Base-by-base conservation (phyloP, 768 basidiomycete species). In the Cyathus striatus region DNA sequence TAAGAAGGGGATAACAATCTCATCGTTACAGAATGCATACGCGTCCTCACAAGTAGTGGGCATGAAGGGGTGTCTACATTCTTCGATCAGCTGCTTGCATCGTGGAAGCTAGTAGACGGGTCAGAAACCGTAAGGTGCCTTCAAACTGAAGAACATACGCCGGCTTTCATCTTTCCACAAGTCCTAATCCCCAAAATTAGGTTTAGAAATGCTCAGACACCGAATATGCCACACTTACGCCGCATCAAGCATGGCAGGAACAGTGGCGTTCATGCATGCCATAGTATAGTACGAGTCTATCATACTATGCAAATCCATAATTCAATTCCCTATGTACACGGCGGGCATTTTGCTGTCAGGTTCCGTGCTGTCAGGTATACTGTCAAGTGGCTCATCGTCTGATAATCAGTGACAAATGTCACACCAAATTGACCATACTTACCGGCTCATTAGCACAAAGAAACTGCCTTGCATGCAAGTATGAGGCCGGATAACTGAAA, bases 61-160 rank as follows among this genome's bases (percentile, higher is more conserved):
- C 54, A 91, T 86, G 44, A 79, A 81, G 6, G 64, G 60, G 33
- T 87, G 74, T 13, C 83, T 64, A 52, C 88, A 91, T 33, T 63
- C 53, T 25, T 70, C 64, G 57, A 84, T 61, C 55, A 72, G 72
- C 48, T 70, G 70, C 46, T 79, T 60, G 61, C 89, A 91, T 40
- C 81, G 73, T 1, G 83, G 78, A 0, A 87, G 53, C 81, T 85
- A 23, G 6, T 23, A n/a, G 17, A 16, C 10, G 16, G 35, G 3
- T 17, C 23, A 27, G 17, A 16, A 13, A 2, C 23, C 4, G 6
- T 24, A 6, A 22, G 23, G 7, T 23, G 44, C 7, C 24, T 30
- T 23, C 14, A 20, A 16, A 24, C 38, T 22, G n/a, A 44, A 32
- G n/a, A 5, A 63, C 72, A 39, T 52, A 81, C 81, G 13, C 76